A percentile compares a stretch with the other conserved stretches of the same genome.
Evolutionary conservation across 768 basidiomycete genomes (phyloP).

Genomic region (Mycena leptocephala): DNA sequence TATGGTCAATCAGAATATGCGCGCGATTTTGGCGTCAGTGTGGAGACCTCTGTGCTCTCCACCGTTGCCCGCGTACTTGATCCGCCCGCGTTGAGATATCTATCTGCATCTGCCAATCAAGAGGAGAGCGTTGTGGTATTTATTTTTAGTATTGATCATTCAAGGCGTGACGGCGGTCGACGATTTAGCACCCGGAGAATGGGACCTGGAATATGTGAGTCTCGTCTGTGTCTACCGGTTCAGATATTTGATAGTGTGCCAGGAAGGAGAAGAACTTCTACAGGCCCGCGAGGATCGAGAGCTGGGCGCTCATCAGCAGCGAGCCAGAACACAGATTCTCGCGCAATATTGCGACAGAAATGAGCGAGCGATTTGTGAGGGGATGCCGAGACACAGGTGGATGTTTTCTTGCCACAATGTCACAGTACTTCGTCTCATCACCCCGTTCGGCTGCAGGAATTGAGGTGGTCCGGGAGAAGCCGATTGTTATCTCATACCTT

Average conservation of each 20-base stretch:
- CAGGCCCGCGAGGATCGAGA: constrained; percentile 63
- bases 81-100: constrained; percentile 67
- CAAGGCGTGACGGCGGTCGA: background rate
- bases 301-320: constrained; percentile 78
- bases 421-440: background rate
- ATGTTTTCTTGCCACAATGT: background rate
- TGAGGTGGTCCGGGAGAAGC: background rate
- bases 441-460: background rate
- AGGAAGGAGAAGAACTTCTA: constrained; percentile 78
- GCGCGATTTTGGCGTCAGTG: constrained; percentile 57
- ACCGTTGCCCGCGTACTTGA: constrained; percentile 63
- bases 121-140: constrained; percentile 45
- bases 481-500: background rate
- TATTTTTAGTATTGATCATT: background rate
- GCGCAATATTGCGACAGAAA: constrained; percentile 59
- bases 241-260: constrained; percentile 54
- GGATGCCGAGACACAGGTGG: constrained; percentile 71
- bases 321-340: constrained; percentile 73
- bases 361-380: constrained; percentile 66
- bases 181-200: constrained; percentile 68
- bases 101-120: constrained; percentile 41
- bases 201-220: constrained; percentile 84
- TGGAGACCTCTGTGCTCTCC: constrained; percentile 54
- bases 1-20: constrained; percentile 60
- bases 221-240: background rate